Percentiles rank a stretch among this genome's conserved stretches.
phyloP scores from a whole-genome alignment of 106 monocot species.

The Iris macrosiphon region DNA sequence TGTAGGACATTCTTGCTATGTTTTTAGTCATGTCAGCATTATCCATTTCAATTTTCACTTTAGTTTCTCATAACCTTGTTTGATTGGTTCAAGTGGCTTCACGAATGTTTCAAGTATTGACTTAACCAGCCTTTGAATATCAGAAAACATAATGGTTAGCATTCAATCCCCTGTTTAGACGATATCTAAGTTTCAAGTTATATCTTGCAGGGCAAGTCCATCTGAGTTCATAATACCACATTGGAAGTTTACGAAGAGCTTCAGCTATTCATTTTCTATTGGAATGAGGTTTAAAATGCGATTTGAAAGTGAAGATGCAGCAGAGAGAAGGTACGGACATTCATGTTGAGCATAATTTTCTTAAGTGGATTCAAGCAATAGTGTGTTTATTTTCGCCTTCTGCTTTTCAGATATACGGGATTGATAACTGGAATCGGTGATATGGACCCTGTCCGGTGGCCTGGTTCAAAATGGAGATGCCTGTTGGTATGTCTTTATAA shows the following conservation, averaged over 20 bases:
- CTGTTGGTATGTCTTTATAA: conserved; percentile 36
- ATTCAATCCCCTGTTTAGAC: background rate
- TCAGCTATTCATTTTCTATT: conserved; percentile 51
- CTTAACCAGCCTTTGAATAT: no score
- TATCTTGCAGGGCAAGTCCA: conserved; percentile 27
- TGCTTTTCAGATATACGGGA: conserved; percentile 54
- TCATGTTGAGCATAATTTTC: background rate
- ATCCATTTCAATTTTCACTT: no score
- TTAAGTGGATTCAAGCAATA: background rate
- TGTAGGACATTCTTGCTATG: no score
- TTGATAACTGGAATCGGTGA: conserved; percentile 63
- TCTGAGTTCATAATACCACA: conserved; percentile 63
- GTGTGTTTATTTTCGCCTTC: background rate
- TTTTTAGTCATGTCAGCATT: no score
- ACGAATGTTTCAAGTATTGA: no score
- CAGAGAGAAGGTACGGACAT: conserved; percentile 62
- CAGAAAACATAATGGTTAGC: no score
- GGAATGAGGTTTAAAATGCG: conserved; percentile 59
- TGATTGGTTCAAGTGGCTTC: no score
- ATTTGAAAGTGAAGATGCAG: conserved; percentile 69
- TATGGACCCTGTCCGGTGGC: conserved; percentile 69
- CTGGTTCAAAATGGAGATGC: conserved; percentile 88
- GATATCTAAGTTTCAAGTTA: background rate
- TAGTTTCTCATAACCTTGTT: no score
- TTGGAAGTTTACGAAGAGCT: conserved; percentile 50